Evolutionary conservation across 495 filamentous ascomycete genomes (phyloP).

Genomic region (Physcia stellaris): DNA sequence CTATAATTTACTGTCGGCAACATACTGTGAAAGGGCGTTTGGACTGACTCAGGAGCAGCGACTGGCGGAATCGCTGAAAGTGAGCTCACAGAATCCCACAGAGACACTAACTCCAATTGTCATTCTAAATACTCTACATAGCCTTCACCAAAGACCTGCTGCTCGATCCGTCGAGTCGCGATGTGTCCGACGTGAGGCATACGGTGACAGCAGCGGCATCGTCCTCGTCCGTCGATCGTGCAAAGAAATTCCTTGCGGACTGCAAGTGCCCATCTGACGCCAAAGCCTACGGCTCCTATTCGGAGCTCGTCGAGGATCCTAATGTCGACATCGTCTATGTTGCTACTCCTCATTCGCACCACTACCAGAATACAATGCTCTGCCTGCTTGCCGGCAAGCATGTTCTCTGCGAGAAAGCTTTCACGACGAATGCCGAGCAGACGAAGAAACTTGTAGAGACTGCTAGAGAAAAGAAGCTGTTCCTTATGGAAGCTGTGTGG

Average conservation of each 20-base stretch:
- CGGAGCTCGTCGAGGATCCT: constrained; percentile 60
- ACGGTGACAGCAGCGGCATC: constrained; percentile 70
- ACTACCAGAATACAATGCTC: constrained; percentile 83
- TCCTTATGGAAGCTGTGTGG: constrained; percentile 97
- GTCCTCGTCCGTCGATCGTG: constrained; percentile 54
- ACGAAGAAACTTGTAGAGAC: constrained; percentile 58
- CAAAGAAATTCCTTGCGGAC: constrained; percentile 56
- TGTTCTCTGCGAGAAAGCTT: constrained; percentile 86
- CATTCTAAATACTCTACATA: constrained; percentile 15
- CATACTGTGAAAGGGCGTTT: constrained; percentile 1
- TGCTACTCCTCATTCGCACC: constrained; percentile 88
- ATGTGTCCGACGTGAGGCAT: constrained; percentile 63
- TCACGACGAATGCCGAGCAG: constrained; percentile 81
- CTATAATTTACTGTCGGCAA: too few species aligned
- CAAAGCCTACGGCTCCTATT: constrained; percentile 69
- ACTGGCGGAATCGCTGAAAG: constrained; percentile 65
- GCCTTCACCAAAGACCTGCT: constrained; percentile 77
- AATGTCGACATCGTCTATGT: constrained; percentile 84
- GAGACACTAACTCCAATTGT: background rate
- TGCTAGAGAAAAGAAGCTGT: constrained; percentile 67
- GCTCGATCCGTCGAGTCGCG: constrained; percentile 56
- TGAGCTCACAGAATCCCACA: constrained; percentile 1
- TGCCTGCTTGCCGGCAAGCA: constrained; percentile 72
- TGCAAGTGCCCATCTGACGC: constrained; percentile 47
- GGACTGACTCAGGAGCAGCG: constrained; percentile 27